phyloP scores from a whole-genome alignment of 805 yeast species.

The Metschnikowia koreensis region DNA sequence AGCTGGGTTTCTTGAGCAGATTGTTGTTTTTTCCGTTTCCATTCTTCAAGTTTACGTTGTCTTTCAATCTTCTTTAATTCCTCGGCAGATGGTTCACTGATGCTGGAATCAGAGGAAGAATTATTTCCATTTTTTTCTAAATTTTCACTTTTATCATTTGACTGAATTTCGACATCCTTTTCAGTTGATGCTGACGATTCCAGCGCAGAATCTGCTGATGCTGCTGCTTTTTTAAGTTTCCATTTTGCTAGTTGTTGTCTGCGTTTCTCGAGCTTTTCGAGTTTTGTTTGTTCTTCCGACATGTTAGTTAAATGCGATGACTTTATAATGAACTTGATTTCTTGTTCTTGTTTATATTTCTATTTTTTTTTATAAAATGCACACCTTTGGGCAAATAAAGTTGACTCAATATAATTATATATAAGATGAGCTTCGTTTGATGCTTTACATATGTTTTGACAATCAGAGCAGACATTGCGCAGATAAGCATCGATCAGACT shows the following conservation, averaged over 20 bases:
- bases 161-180: background rate
- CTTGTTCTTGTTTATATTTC: background rate
- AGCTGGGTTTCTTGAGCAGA: conserved; percentile 1
- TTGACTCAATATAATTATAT: background rate
- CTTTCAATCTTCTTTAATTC: conserved; percentile 14
- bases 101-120: background rate
- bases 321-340: too few relatives aligned
- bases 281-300: conserved; percentile 20
- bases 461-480: too few relatives aligned
- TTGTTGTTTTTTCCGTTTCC: conserved; percentile 21
- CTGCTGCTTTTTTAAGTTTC: conserved; percentile 51
- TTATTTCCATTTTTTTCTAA: background rate
- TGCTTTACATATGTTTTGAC: background rate
- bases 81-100: background rate
- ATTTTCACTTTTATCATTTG: background rate
- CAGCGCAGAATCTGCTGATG: conserved; percentile 10
- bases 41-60: conserved; percentile 17
- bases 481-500: too few relatives aligned
- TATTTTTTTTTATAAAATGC: conserved; percentile 6
- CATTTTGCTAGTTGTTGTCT: conserved; percentile 57
- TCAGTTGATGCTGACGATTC: background rate
- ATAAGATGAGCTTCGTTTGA: background rate
- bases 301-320: conserved; percentile 13
- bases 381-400: conserved; percentile 8
- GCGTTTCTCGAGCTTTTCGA: conserved; percentile 40